Evolutionary conservation across 306 rosid species (phyloP).

Genomic region (Sphenostylis stenocarpa): DNA sequence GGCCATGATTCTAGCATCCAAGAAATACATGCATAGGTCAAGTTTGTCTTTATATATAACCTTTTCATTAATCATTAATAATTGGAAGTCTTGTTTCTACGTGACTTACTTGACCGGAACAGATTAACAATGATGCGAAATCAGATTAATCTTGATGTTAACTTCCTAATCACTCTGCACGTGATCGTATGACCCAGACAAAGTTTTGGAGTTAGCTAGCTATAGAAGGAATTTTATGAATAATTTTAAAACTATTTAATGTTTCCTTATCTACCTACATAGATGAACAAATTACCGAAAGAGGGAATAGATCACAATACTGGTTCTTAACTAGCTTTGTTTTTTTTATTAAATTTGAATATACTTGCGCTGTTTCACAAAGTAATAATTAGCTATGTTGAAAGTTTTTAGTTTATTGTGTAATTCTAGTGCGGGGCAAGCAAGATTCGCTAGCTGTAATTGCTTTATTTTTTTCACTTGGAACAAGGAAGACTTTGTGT

Average conservation of each 20-base stretch:
- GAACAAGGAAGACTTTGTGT: constrained; percentile 48
- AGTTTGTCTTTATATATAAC: constrained; percentile 28
- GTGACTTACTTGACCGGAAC: constrained; percentile 26
- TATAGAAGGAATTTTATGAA: constrained; percentile 14
- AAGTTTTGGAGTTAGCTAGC: neutral
- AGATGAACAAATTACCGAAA: neutral
- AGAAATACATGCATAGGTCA: constrained; percentile 27
- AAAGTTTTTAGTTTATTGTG: neutral
- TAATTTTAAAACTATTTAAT: neutral
- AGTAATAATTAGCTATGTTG: neutral
- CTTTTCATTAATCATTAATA: constrained; percentile 25
- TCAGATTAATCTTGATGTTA: constrained; percentile 28
- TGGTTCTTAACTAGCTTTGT: neutral
- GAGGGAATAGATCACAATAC: neutral
- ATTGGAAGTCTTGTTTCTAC: constrained; percentile 19
- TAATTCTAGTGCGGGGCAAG: constrained; percentile 33
- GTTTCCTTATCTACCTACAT: neutral
- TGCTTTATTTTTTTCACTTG: constrained; percentile 42
- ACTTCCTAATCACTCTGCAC: constrained; percentile 21
- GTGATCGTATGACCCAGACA: constrained; percentile 28
- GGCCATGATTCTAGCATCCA: constrained; percentile 19
- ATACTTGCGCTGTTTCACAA: neutral
- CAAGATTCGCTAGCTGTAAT: constrained; percentile 55
- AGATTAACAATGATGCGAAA: constrained; percentile 24
- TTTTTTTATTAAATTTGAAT: neutral